phyloP scores from a whole-genome alignment of 1,284 basidiomycete genomes.

The Tremellales sp. region DNA sequence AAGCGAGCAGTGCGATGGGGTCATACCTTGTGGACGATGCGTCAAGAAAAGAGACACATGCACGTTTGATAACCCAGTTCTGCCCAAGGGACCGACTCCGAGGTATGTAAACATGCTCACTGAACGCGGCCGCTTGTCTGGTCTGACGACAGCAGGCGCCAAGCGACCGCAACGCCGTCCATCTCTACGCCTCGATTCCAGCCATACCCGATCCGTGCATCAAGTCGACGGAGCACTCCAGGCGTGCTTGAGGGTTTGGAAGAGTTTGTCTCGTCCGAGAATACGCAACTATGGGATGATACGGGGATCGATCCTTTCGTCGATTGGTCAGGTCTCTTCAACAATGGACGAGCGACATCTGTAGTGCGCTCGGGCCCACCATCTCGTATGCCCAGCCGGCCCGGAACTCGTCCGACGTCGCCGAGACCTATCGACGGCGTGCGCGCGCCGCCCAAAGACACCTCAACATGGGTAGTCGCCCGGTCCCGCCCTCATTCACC shows the following conservation, averaged over 20 bases:
- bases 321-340: neutral
- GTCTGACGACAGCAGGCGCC: neutral
- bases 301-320: neutral
- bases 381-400: neutral
- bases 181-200: neutral
- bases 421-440: too few relatives aligned
- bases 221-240: neutral
- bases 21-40: conserved; percentile 18
- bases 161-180: neutral
- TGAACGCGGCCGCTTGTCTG: neutral
- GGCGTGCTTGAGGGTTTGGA: neutral
- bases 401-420: neutral
- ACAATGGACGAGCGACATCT: neutral
- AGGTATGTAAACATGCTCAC: conserved; percentile 14
- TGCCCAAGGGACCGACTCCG: conserved; percentile 24
- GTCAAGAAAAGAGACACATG: conserved; percentile 7
- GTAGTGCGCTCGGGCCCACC: neutral
- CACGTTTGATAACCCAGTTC: conserved; percentile 23
- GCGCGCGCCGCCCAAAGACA: neutral
- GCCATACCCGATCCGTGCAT: too few relatives aligned
- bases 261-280: neutral
- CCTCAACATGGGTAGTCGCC: neutral
- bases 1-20: conserved; percentile 20
- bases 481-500: neutral
- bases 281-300: neutral